Evolutionary conservation across 1,284 basidiomycete genomes (phyloP).

Genomic region (Cryptococcus deneoformans): DNA sequence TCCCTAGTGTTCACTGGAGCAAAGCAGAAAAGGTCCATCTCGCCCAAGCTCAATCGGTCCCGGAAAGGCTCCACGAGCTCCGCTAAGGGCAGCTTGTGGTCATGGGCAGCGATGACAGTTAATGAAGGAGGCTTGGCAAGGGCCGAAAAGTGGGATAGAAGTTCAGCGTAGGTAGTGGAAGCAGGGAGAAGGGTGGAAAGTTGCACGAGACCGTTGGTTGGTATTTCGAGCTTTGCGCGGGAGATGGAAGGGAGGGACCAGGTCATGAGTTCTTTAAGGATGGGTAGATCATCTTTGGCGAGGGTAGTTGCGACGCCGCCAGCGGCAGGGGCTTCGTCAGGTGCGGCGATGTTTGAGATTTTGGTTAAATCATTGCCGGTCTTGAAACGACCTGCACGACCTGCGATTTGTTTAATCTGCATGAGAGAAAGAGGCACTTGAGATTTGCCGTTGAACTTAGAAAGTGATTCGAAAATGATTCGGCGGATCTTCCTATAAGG

Average conservation of each 20-base stretch:
- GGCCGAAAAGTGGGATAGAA: constrained; percentile 32
- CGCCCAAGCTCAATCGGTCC: constrained; percentile 53
- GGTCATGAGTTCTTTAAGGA: constrained; percentile 55
- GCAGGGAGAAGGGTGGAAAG: constrained; percentile 51
- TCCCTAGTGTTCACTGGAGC: constrained; percentile 55
- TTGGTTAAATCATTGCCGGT: constrained; percentile 50
- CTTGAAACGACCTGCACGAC: constrained; percentile 90
- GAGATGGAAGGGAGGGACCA: constrained; percentile 52
- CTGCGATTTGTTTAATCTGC: constrained; percentile 94
- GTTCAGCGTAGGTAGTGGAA: constrained; percentile 34
- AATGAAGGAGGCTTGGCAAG: constrained; percentile 55
- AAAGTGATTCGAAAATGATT: constrained; percentile 74
- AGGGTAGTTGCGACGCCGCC: constrained; percentile 75
- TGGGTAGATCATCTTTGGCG: constrained; percentile 61
- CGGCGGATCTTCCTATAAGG: constrained; percentile 79
- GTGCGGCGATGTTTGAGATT: constrained; percentile 5
- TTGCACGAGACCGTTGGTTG: constrained; percentile 34
- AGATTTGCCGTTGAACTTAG: constrained; percentile 67
- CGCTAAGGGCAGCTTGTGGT: constrained; percentile 42
- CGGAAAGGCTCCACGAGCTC: constrained; percentile 54
- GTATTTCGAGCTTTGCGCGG: constrained; percentile 51
- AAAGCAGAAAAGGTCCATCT: constrained; percentile 54
- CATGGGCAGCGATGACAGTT: constrained; percentile 52
- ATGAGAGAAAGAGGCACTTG: constrained; percentile 64
- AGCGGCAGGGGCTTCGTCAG: constrained; percentile 45